Conservation (phyloP, 345 rosid species). For the Viola odorata region DNA sequence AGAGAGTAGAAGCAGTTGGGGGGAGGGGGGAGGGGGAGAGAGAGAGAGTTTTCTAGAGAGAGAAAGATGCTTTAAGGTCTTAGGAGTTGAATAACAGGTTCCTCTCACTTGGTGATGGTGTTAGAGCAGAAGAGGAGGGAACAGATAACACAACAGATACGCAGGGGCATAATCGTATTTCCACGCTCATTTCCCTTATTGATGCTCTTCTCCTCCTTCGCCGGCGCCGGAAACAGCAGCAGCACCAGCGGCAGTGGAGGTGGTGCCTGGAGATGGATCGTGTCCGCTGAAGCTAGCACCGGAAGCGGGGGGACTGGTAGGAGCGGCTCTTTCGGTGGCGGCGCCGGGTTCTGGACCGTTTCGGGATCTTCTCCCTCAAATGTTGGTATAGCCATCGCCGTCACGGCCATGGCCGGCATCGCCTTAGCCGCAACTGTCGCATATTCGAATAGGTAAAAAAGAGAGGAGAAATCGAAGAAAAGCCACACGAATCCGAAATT, state of each 20-base stretch:
- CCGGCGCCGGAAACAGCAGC: not conserved
- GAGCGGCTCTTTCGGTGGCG: slow-evolving; percentile 9
- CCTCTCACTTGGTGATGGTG: slow-evolving; percentile 46
- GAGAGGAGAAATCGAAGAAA: not conserved
- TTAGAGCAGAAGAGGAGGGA: slow-evolving; percentile 5
- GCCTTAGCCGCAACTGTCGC: slow-evolving; percentile 61
- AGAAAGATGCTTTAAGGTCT: not conserved
- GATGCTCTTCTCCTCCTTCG: slow-evolving; percentile 34
- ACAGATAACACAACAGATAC: not conserved
- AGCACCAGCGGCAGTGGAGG: slow-evolving; percentile 17
- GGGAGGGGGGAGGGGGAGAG: too few species aligned
- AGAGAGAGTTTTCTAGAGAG: not conserved
- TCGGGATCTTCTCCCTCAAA: slow-evolving; percentile 32
- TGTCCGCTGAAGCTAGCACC: slow-evolving; percentile 39
- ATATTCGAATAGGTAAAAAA: slow-evolving; percentile 54
- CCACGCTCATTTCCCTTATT: slow-evolving; percentile 22
- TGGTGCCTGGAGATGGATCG: slow-evolving; percentile 38
- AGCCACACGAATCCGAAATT: too few species aligned
- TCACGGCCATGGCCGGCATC: slow-evolving; percentile 72
- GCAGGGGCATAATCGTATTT: slow-evolving; percentile 13
- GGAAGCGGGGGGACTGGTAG: slow-evolving; percentile 27
- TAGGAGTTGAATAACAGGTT: too few species aligned
- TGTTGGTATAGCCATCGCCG: slow-evolving; percentile 56
- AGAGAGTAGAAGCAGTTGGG: not conserved
- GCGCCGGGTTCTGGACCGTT: slow-evolving; percentile 42